Conservation (phyloP, 208 protist species). For the Strigomonas galati region DNA sequence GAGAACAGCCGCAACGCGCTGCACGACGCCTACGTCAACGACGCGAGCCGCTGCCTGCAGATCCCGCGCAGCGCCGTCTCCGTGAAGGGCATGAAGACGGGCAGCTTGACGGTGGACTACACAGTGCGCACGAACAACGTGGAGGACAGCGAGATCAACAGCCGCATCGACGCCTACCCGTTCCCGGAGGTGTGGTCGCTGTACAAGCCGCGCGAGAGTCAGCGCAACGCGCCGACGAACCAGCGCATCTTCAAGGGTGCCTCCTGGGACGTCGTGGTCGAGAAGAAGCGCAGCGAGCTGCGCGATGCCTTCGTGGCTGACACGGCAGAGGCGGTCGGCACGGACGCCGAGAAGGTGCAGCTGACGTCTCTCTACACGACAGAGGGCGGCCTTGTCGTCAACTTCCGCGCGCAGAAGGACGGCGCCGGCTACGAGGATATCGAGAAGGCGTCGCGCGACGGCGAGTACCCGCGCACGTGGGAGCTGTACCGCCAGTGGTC, state of each 20-base stretch:
- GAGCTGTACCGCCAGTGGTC: conserved; percentile 22
- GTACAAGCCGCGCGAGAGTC: conserved; percentile 37
- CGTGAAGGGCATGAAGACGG: conserved; percentile 17
- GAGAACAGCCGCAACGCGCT: conserved; percentile 19
- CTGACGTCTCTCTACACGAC: conserved; percentile 23
- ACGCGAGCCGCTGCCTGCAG: conserved; percentile 23
- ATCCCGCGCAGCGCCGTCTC: conserved; percentile 26
- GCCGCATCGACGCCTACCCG: conserved; percentile 15
- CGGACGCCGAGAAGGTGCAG: conserved; percentile 16
- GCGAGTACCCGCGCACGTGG: conserved; percentile 25
- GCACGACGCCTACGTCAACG: conserved; percentile 23
- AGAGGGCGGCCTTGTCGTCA: conserved; percentile 35
- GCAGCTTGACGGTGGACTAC: conserved; percentile 31
- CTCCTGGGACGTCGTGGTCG: conserved; percentile 18
- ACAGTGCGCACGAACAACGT: neutral
- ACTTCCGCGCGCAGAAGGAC: conserved; percentile 36
- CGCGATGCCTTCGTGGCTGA: conserved; percentile 26
- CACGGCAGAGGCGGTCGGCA: conserved; percentile 18
- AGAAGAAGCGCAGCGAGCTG: conserved; percentile 20
- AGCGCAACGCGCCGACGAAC: conserved; percentile 13
- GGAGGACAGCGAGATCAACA: conserved; percentile 35
- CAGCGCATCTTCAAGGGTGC: conserved; percentile 24
- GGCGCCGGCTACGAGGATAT: conserved; percentile 24
- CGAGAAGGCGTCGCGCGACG: conserved; percentile 15
- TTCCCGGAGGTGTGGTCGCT: conserved; percentile 47